phyloP scores from a whole-genome alignment of 2,329 filamentous ascomycete genomes.

The Hyphodiscus sp. region DNA sequence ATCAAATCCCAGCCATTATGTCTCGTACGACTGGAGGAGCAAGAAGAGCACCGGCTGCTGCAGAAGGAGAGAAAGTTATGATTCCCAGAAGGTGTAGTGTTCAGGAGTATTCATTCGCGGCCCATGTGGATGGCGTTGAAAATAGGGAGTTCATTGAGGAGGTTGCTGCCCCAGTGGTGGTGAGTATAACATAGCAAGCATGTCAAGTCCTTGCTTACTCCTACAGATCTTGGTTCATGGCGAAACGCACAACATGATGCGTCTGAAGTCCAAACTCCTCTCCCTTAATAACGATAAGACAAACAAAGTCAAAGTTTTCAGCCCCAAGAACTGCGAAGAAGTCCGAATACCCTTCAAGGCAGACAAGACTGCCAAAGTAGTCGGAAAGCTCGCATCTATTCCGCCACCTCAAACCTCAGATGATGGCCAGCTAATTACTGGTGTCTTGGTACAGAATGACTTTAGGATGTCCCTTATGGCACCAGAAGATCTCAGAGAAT shows the following conservation, averaged over 20 bases:
- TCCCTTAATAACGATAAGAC: slow-evolving; percentile 81
- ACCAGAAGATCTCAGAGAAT: slow-evolving; percentile 90
- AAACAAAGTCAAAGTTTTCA: slow-evolving; percentile 80
- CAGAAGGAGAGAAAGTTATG: slow-evolving; percentile 79
- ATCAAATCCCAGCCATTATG: slow-evolving; percentile 93
- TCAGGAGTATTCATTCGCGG: slow-evolving; percentile 90
- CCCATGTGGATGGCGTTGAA: slow-evolving; percentile 92
- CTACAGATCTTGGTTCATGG: slow-evolving; percentile 86
- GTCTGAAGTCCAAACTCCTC: slow-evolving; percentile 87
- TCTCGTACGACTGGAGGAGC: slow-evolving; percentile 61
- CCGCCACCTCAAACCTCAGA: slow-evolving; percentile 45
- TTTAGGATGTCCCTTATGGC: slow-evolving; percentile 98
- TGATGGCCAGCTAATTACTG: slow-evolving; percentile 62
- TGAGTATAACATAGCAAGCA: slow-evolving; percentile 42
- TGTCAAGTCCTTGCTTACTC: slow-evolving; percentile 15
- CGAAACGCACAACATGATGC: slow-evolving; percentile 97
- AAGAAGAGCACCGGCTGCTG: slow-evolving; percentile 48
- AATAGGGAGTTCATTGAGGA: slow-evolving; percentile 97
- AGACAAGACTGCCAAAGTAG: slow-evolving; percentile 93
- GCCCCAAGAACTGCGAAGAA: slow-evolving; percentile 90
- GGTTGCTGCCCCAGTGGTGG: slow-evolving; percentile 83
- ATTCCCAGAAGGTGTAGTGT: slow-evolving; percentile 90
- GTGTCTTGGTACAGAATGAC: slow-evolving; percentile 93
- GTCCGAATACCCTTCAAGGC: slow-evolving; percentile 91
- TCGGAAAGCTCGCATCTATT: slow-evolving; percentile 83